Evolutionary conservation across 306 rosid genomes (phyloP).

Genomic region (Echinosophora koreensis): DNA sequence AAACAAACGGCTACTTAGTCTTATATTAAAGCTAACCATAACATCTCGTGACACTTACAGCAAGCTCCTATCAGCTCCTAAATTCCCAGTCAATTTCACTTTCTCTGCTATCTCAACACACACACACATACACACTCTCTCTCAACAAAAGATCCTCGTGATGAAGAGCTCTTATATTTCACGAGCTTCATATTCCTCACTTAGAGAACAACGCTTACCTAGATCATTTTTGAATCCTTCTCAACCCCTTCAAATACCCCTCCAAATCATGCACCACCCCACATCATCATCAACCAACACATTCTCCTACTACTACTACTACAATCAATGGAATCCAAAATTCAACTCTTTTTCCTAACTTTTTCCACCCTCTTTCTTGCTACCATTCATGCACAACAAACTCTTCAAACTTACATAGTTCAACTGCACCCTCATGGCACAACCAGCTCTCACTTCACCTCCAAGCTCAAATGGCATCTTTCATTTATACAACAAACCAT

Average conservation of each 20-base stretch:
- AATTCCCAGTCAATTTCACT: constrained; percentile 26
- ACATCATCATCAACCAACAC: constrained; percentile 34
- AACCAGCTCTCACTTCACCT: constrained; percentile 60
- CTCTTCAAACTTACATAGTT: constrained; percentile 82
- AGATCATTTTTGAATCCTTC: constrained; percentile 51
- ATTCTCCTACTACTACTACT: constrained; percentile 26
- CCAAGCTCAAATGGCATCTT: constrained; percentile 83
- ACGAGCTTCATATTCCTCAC: constrained; percentile 81
- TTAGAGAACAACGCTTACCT: constrained; percentile 39
- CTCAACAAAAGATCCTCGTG: constrained; percentile 88
- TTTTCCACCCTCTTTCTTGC: constrained; percentile 51
- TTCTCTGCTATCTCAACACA: background rate
- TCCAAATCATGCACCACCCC: constrained; percentile 50
- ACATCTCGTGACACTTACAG: constrained; percentile 81
- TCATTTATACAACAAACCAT: constrained; percentile 69
- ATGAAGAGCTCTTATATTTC: constrained; percentile 89
- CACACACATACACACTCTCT: constrained; percentile 24
- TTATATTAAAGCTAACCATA: constrained; percentile 61
- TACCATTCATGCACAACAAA: constrained; percentile 56
- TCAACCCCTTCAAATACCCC: constrained; percentile 86
- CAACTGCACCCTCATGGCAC: constrained; percentile 76
- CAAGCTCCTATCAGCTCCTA: constrained; percentile 56
- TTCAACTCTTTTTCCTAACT: constrained; percentile 53
- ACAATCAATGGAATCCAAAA: constrained; percentile 62
- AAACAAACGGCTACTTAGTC: constrained; percentile 50